Base-by-base conservation (phyloP, 2,329 filamentous ascomycete genomes). In the Domatiomyces catenatus region DNA sequence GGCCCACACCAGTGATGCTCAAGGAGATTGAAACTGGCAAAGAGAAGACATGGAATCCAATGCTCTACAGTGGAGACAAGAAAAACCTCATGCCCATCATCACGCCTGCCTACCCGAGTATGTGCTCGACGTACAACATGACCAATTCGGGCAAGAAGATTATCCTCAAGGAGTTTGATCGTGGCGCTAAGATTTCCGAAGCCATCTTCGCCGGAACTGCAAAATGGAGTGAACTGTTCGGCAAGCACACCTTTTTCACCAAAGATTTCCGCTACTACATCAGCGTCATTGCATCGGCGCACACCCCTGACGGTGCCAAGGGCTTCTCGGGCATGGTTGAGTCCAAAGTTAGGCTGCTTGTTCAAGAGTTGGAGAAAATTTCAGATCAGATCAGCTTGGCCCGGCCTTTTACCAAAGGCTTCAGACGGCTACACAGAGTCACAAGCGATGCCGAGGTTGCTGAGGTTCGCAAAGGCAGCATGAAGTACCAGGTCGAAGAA, bases 51-150 rank as follows among this genome's bases (percentile, higher is more conserved):
- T 98, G 92, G 90, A 96, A 98, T 62, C 92, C 92, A 42, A 60
- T 86, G 75, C 72, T 88, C 26, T 93, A 94, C 65, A 80, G 80
- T 54, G 77, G 79, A 50, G 92, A 96, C 66, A 78, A 79, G 44
- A 85, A 80, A 58, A 90, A 96, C 66, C 72, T 95, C 48, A 98
- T 98, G 92, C 92, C 92, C 24, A 86, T 98, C 66, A 96, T 98
- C 62, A 98, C 92, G 1, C 92, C 92, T 1, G 89, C 92, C 1
- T 96, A 95, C 64, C 92, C 92, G 2, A 93, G 88, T 47, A 96
- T 95, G 89, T 96, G 92, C 66, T 84, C 92, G 1, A 96, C 92
- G 0, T 92, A 94, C 71, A 96, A 94, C 62, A 83, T 98, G 54
- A 89, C 85, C 2, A 74, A 79, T 57, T 96, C 90, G 1, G 93